Conservation (phyloP, 2,329 filamentous ascomycete genomes). For the Xylariaceae sp. region DNA sequence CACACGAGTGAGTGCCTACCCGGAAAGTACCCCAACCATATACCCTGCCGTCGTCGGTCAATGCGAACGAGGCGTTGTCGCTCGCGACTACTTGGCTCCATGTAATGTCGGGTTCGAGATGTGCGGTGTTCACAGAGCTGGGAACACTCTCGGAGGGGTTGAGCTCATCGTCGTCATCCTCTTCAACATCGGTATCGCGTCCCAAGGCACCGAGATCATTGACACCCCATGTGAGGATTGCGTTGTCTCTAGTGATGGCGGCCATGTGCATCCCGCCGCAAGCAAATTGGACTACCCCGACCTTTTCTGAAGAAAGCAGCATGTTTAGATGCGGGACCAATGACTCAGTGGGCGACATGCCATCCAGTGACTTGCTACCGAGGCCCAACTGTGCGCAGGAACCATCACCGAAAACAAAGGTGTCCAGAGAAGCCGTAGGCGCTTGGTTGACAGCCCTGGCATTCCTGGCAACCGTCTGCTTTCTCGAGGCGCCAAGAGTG, state of each 20-base stretch:
- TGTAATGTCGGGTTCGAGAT: conserved; percentile 45
- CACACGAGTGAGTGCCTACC: too few species aligned
- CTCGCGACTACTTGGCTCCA: conserved; percentile 53
- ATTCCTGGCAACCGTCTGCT: too few species aligned
- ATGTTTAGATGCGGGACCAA: too few species aligned
- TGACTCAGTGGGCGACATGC: too few species aligned
- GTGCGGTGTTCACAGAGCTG: conserved; percentile 40
- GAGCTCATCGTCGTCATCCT: conserved; percentile 39
- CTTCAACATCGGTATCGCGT: conserved; percentile 6
- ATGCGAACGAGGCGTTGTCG: conserved; percentile 53
- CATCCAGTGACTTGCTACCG: too few species aligned
- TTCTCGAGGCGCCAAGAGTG: too few species aligned
- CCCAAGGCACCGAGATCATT: conserved; percentile 50
- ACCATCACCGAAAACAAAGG: too few species aligned
- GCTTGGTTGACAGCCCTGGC: too few species aligned
- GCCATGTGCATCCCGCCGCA: conserved; percentile 57
- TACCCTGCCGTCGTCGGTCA: conserved; percentile 54
- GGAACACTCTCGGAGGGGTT: conserved; percentile 56
- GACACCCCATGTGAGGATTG: conserved; percentile 57
- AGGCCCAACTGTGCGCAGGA: too few species aligned
- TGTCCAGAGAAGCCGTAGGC: too few species aligned
- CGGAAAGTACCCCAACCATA: conserved; percentile 62
- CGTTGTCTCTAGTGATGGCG: conserved; percentile 53
- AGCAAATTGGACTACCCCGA: conserved; percentile 27
- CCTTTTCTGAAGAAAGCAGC: too few species aligned